phyloP scores from a whole-genome alignment of 345 rosid species.

The Microcos paniculata region DNA sequence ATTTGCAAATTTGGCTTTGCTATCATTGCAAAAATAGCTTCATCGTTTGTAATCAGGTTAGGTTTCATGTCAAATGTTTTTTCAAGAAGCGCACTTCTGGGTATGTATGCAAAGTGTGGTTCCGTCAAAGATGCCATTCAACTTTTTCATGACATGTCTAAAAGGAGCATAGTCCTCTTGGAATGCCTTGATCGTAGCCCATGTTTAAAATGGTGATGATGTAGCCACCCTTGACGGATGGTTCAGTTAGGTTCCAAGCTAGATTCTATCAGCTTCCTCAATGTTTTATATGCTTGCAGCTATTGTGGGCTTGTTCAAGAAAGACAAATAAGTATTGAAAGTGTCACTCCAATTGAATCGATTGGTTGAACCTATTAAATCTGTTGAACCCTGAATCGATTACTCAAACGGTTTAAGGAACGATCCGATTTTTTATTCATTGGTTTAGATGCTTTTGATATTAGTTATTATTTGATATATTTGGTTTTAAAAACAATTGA shows the following conservation, averaged over 20 bases:
- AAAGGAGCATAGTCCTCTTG: constrained; percentile 73
- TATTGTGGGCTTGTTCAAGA: constrained; percentile 78
- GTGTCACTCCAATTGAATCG: too few species aligned
- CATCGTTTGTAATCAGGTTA: constrained; percentile 61
- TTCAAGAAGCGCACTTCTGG: constrained; percentile 71
- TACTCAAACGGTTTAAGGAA: too few species aligned
- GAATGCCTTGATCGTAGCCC: constrained; percentile 81
- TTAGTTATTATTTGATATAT: too few species aligned
- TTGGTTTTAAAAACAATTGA: too few species aligned
- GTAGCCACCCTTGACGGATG: constrained; percentile 58
- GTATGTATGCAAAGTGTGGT: constrained; percentile 90
- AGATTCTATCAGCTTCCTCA: constrained; percentile 70
- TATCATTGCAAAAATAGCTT: constrained; percentile 63
- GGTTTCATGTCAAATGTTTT: constrained; percentile 72
- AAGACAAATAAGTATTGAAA: too few species aligned
- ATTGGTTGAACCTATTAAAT: too few species aligned
- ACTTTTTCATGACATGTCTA: constrained; percentile 74
- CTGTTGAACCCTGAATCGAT: too few species aligned
- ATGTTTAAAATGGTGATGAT: constrained; percentile 79
- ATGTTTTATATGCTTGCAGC: constrained; percentile 76
- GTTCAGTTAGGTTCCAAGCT: constrained; percentile 58
- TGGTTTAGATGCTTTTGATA: too few species aligned
- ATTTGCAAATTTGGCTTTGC: constrained; percentile 69
- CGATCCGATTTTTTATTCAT: too few species aligned
- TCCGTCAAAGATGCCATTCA: constrained; percentile 63